These are phyloP conservation scores for Anacardium occidentale DNA, from an alignment of 345 rosid genomes.

Conservation along the genomic window DNA sequence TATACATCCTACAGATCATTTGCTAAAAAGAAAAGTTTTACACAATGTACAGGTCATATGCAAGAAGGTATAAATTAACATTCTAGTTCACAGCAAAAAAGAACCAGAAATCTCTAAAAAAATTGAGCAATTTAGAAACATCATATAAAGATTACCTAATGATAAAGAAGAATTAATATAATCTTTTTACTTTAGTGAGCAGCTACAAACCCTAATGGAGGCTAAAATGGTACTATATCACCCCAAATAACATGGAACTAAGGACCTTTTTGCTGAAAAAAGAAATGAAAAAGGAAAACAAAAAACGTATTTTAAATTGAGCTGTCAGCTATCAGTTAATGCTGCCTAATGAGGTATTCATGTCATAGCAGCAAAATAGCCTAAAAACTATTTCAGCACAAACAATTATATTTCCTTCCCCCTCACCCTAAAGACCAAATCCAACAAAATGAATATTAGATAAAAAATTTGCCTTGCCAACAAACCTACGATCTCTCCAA, in stretches of 20 bases:
- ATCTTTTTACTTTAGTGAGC: not conserved
- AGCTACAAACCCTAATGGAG: too few relatives aligned
- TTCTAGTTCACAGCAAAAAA: not conserved
- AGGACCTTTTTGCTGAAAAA: not conserved
- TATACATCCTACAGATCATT: not conserved
- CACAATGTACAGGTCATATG: not conserved
- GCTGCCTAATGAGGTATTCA: not conserved
- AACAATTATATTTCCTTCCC: not conserved
- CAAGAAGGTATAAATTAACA: not conserved
- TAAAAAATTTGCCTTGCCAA: constrained; percentile 5
- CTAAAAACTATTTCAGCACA: not conserved
- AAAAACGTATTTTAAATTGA: not conserved
- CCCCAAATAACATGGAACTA: not conserved
- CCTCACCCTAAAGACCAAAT: not conserved
- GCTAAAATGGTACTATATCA: not conserved
- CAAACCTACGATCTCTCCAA: constrained; percentile 98
- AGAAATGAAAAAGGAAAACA: too few relatives aligned
- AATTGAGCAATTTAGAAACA: not conserved
- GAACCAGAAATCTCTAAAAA: not conserved
- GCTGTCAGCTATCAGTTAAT: not conserved
- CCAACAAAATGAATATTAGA: not conserved
- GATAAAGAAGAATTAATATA: not conserved
- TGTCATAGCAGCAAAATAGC: not conserved
- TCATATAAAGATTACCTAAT: not conserved
- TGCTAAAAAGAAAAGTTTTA: not conserved